Conservation (phyloP, 331 rosid genomes). For the Quercus tomentella region DNA sequence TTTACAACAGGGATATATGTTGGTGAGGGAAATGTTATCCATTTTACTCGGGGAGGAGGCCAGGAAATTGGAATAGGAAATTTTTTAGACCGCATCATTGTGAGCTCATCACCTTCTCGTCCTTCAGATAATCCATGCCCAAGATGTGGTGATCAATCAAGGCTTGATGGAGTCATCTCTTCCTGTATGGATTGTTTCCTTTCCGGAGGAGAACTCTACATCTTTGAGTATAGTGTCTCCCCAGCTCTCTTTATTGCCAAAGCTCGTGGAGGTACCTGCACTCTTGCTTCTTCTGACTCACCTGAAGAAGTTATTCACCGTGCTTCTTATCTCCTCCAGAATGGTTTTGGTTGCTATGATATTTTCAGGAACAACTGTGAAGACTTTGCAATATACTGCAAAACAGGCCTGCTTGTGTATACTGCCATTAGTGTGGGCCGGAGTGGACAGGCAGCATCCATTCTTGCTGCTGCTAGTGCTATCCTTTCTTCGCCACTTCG, state of each 20-base stretch:
- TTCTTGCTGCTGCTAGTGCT: conserved; percentile 39
- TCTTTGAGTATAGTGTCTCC: conserved; percentile 52
- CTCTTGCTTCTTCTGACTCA: conserved; percentile 51
- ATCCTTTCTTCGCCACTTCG: conserved; percentile 31
- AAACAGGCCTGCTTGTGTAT: conserved; percentile 59
- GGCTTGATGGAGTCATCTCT: conserved; percentile 44
- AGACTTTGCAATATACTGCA: conserved; percentile 81
- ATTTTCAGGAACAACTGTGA: conserved; percentile 73
- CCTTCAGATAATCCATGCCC: conserved; percentile 44
- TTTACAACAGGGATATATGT: conserved; percentile 54
- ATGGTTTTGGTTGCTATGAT: conserved; percentile 61
- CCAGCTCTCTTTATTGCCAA: conserved; percentile 42
- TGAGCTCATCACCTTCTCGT: conserved; percentile 35
- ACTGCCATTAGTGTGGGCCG: conserved; percentile 41
- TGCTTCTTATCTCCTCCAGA: conserved; percentile 50
- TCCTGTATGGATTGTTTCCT: conserved; percentile 76
- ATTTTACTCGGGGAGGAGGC: conserved; percentile 58
- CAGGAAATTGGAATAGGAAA: conserved; percentile 47
- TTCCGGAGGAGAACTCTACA: conserved; percentile 42
- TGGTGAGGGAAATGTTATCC: conserved; percentile 67
- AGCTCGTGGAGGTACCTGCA: conserved; percentile 76
- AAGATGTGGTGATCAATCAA: conserved; percentile 43
- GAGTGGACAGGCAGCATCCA: conserved; percentile 66
- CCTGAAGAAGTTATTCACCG: conserved; percentile 42
- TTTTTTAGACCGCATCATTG: conserved; percentile 31